Conservation (phyloP, 2,329 filamentous ascomycete species). For the Thielaviopsis punctulata region DNA sequence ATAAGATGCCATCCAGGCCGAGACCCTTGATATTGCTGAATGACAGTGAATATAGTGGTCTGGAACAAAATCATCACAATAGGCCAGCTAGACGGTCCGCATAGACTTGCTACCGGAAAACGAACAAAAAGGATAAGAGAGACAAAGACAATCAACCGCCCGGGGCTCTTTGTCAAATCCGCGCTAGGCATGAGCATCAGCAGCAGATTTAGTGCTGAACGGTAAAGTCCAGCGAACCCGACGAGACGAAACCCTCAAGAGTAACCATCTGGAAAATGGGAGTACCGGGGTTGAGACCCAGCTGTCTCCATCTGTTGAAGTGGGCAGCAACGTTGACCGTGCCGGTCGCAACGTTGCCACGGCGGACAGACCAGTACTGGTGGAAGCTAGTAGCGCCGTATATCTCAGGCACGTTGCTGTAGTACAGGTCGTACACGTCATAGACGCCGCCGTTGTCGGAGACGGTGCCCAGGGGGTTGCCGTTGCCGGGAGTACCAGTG, state of each 20-base stretch:
- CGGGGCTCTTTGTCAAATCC: background rate
- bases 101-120: background rate
- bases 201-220: conserved; percentile 6
- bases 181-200: too few relatives aligned
- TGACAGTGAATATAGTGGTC: background rate
- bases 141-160: background rate
- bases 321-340: background rate
- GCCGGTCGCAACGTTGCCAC: background rate
- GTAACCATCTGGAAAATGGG: background rate
- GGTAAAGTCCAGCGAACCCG: background rate
- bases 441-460: background rate
- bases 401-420: background rate
- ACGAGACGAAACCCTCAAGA: background rate
- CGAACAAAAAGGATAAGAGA: background rate
- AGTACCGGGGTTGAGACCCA: background rate
- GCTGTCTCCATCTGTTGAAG: background rate
- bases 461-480: background rate
- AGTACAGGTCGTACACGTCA: background rate
- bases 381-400: background rate
- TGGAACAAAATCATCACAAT: background rate
- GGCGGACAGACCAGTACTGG: background rate
- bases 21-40: background rate
- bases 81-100: background rate
- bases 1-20: background rate
- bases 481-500: background rate